Conservation (phyloP, 2,329 filamentous ascomycete genomes). For the Colletotrichum sojae region DNA sequence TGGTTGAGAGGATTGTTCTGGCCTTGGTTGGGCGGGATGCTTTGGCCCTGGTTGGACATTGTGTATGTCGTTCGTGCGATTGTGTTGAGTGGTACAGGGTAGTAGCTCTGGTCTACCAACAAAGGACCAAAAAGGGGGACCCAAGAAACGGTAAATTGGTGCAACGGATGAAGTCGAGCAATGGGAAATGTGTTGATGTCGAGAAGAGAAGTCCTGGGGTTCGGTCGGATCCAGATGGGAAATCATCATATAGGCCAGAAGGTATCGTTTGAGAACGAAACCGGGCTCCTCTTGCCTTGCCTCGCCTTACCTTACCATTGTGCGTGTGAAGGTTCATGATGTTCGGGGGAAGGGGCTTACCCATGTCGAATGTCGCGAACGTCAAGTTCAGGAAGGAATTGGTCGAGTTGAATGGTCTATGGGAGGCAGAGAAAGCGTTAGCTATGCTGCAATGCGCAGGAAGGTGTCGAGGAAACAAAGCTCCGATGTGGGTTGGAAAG, state of each 20-base stretch:
- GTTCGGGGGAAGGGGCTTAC: slow-evolving; percentile 57
- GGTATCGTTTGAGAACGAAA: slow-evolving; percentile 5
- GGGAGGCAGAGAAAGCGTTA: slow-evolving; percentile 44
- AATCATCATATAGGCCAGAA: neutral
- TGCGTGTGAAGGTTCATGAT: slow-evolving; percentile 11
- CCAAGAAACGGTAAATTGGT: slow-evolving; percentile 64
- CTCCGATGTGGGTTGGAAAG: slow-evolving; percentile 3
- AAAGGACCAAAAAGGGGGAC: slow-evolving; percentile 52
- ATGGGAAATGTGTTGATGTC: slow-evolving; percentile 47
- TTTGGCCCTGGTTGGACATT: slow-evolving; percentile 48
- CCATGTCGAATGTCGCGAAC: slow-evolving; percentile 58
- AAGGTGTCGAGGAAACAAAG: neutral
- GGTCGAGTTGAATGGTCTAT: slow-evolving; percentile 46
- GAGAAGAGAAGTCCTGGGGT: slow-evolving; percentile 45
- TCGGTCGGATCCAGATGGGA: slow-evolving; percentile 34
- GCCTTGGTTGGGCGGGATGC: too few species aligned
- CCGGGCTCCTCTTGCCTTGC: slow-evolving; percentile 38
- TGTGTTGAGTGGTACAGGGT: slow-evolving; percentile 47
- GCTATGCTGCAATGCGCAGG: slow-evolving; percentile 32
- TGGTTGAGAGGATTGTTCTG: too few species aligned
- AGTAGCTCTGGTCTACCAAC: slow-evolving; percentile 49
- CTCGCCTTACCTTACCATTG: slow-evolving; percentile 41
- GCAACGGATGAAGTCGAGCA: slow-evolving; percentile 55
- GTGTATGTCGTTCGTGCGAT: slow-evolving; percentile 46
- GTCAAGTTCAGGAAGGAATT: slow-evolving; percentile 45